phyloP scores from a whole-genome alignment of 768 basidiomycete genomes.

The Xerocomellus chrysenteron region DNA sequence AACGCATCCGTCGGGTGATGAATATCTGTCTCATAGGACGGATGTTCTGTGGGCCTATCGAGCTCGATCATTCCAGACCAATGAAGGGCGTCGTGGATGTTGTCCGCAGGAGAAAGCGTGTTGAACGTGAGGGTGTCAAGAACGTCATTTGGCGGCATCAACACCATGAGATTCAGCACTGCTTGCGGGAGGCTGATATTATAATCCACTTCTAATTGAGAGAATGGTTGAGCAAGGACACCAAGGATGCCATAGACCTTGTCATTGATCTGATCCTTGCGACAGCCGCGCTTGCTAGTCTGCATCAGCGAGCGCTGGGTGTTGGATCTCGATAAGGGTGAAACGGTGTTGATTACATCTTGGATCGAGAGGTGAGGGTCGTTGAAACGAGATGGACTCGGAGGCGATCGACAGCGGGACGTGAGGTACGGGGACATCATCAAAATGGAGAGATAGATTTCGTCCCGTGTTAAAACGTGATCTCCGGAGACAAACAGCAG shows the following conservation, averaged over 20 bases:
- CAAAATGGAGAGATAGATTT: slow-evolving; percentile 7
- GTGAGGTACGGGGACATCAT: slow-evolving; percentile 14
- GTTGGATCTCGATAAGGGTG: slow-evolving; percentile 3
- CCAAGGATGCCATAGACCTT: slow-evolving; percentile 14
- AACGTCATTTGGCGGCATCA: slow-evolving; percentile 6
- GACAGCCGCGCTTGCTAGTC: slow-evolving; percentile 4
- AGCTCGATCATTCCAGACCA: slow-evolving; percentile 15
- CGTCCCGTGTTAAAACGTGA: slow-evolving; percentile 1
- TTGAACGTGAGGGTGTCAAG: slow-evolving; percentile 16
- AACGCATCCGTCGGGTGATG: slow-evolving; percentile 2
- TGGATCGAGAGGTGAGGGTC: slow-evolving; percentile 2
- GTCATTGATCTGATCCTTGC: not conserved
- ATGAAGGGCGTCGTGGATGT: not conserved
- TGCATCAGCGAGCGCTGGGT: slow-evolving; percentile 11
- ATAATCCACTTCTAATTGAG: slow-evolving; percentile 1
- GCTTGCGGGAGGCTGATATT: not conserved
- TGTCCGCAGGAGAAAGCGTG: not conserved
- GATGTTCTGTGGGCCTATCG: slow-evolving; percentile 7
- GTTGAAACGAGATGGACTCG: not conserved
- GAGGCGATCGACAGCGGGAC: not conserved
- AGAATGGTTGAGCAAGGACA: not conserved
- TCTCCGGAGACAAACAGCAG: slow-evolving; percentile 12
- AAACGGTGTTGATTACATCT: slow-evolving; percentile 8
- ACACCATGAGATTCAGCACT: slow-evolving; percentile 4
- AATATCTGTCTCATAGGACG: slow-evolving; percentile 7